Evolutionary conservation across 495 filamentous ascomycete genomes (phyloP).

Genomic region (Corynascus novoguineensis): DNA sequence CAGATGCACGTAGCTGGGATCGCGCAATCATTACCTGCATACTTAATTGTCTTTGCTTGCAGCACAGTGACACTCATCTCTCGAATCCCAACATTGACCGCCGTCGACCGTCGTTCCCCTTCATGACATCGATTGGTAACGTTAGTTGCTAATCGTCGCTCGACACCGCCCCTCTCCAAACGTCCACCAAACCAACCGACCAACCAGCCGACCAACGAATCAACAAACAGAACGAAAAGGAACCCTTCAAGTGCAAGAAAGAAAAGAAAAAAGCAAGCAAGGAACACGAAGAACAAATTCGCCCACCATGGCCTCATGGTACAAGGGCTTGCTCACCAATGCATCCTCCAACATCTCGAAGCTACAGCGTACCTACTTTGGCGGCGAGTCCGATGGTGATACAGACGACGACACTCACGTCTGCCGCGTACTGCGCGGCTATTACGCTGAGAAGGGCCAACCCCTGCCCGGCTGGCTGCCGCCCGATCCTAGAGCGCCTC

Average conservation of each 20-base stretch:
- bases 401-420: slow-evolving; percentile 94
- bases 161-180: background rate
- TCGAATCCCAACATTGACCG: no score
- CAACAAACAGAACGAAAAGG: background rate
- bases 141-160: background rate
- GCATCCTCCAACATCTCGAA: slow-evolving; percentile 74
- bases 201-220: background rate
- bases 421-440: slow-evolving; percentile 87
- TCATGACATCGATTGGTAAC: background rate
- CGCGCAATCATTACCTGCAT: no score
- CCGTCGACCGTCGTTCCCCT: background rate
- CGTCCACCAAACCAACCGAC: background rate
- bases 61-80: no score
- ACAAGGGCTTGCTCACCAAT: slow-evolving; percentile 70
- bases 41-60: no score
- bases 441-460: slow-evolving; percentile 85
- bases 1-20: no score
- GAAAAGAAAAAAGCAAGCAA: background rate
- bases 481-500: slow-evolving; percentile 72
- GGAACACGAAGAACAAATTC: background rate
- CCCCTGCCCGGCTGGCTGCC: slow-evolving; percentile 86
- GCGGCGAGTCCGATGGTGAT: slow-evolving; percentile 78
- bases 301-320: slow-evolving; percentile 65
- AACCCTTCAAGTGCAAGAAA: background rate
- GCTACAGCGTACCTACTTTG: slow-evolving; percentile 71